phyloP scores from a whole-genome alignment of 179 eudicot species.

The Dionaea muscipula region DNA sequence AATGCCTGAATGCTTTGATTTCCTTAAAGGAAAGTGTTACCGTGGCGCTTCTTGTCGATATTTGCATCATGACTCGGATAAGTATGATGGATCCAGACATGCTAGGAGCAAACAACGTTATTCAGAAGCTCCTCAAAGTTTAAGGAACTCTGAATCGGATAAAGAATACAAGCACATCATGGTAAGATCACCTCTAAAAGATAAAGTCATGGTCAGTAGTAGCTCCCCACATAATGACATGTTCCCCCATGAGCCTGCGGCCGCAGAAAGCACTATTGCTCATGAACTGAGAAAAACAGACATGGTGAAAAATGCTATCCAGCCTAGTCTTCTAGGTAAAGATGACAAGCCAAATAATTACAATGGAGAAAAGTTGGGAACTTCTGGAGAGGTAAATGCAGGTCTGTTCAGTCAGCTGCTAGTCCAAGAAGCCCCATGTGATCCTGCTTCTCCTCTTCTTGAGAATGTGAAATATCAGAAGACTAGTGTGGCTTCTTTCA shows the following conservation, averaged over 20 bases:
- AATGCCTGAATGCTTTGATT: constrained; percentile 51
- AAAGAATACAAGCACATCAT: constrained; percentile 16
- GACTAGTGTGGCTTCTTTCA: constrained; percentile 19
- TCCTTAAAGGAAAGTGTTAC: constrained; percentile 58
- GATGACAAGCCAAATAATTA: constrained; percentile 17
- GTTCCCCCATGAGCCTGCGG: constrained; percentile 10
- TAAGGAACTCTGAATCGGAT: constrained; percentile 24
- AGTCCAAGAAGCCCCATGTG: constrained; percentile 22
- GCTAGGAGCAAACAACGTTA: constrained; percentile 31
- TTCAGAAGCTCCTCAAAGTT: constrained; percentile 18
- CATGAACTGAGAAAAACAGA: constrained; percentile 17
- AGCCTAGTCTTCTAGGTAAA: constrained; percentile 4
- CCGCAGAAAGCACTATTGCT: constrained; percentile 8
- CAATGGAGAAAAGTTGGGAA: constrained; percentile 17
- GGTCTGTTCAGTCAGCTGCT: constrained; percentile 8
- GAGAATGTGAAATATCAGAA: constrained; percentile 14
- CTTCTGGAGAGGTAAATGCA: constrained; percentile 15
- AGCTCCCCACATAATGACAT: no score
- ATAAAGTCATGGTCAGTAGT: no score
- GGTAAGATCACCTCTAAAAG: no score
- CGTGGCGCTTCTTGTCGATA: constrained; percentile 83
- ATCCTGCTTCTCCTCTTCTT: constrained; percentile 17
- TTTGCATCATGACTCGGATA: constrained; percentile 44
- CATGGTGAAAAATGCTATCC: constrained; percentile 7
- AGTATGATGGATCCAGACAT: constrained; percentile 33